Evolutionary conservation across 176 grass and related monocot species (phyloP), one percentile per base, ranked within the genome.

Genomic region (Metroxylon sagu): DNA sequence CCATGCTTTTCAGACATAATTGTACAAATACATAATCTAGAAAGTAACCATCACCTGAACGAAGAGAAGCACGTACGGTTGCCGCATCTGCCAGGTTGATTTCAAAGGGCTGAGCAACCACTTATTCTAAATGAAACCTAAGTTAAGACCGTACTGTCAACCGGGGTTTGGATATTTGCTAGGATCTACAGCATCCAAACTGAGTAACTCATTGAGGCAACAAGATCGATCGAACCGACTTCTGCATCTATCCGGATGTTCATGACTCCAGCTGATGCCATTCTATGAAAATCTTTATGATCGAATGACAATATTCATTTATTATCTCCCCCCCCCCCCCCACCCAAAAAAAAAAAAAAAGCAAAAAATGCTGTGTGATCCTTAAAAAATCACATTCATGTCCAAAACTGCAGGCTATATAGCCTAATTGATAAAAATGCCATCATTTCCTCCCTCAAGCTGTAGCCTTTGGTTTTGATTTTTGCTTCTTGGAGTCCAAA

Each of bases 401-500:
- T 8, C 8, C 6, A 55, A 55, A 55, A 55, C 21, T 21, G 52
- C 3, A 25, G 53, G 53, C n/a, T 55, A 21, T 21, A 8, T 12
- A 19, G 53, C 53, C 21, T 25, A 19, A 19, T 6, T 10, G 53
- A 19, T 55, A 55, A 18, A 43, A 43, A 43, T 10, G 14, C 26
- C 56, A 19, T 19, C 15, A n/a, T 5, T 29, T 23, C n/a, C 53
- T 57, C 61, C 57, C 48, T 60, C 50, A 73, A 51, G 50, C 25
- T 57, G 71, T 59, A 25, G 71, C 60, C 50, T 76, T 82, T 17
- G 61, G 68, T 76, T 83, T 98, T 16, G 81, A 74, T 29, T 92
- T 98, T 57, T 92, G 93, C 60, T 89, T 98, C 84, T 98, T 98
- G 7, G 68, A 49, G 49, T 85, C 93, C 76, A 92, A 76, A 39